Evolutionary conservation across 2,329 filamentous ascomycete genomes (phyloP).

Genomic region (Rhynchosporium graminicola): DNA sequence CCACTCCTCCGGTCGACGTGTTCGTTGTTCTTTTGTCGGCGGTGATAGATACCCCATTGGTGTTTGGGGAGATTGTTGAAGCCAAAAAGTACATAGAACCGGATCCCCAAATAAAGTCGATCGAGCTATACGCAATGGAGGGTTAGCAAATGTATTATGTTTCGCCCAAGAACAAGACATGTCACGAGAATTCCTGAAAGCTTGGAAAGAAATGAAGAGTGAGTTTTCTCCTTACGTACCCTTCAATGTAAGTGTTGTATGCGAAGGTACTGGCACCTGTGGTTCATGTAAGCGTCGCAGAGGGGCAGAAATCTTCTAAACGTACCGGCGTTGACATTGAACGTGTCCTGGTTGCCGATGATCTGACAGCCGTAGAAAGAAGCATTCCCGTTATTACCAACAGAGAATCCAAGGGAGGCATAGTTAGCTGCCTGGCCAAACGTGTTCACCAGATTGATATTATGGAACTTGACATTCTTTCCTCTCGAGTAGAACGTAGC

Average conservation of each 20-base stretch:
- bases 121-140: not conserved
- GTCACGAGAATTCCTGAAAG: too few species aligned
- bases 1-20: constrained; percentile 15
- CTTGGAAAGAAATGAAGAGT: too few species aligned
- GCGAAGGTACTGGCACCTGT: constrained; percentile 16
- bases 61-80: constrained; percentile 15
- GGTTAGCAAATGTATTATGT: too few species aligned
- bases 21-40: constrained; percentile 16
- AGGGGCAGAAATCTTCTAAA: not conserved
- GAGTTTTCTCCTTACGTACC: too few species aligned
- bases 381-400: constrained; percentile 49
- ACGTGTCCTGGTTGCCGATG: constrained; percentile 17
- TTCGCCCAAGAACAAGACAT: too few species aligned
- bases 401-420: constrained; percentile 30
- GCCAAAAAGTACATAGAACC: constrained; percentile 16
- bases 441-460: constrained; percentile 17
- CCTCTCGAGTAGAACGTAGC: constrained; percentile 18
- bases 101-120: constrained; percentile 19
- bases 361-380: constrained; percentile 17
- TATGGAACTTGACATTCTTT: constrained; percentile 18
- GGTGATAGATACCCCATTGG: constrained; percentile 14
- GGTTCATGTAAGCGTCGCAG: not conserved
- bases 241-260: constrained; percentile 17
- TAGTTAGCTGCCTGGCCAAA: constrained; percentile 14
- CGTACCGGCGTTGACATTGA: constrained; percentile 17